Base-by-base conservation (phyloP, 2,329 filamentous ascomycete species). In the Ophiobolus disseminans region DNA sequence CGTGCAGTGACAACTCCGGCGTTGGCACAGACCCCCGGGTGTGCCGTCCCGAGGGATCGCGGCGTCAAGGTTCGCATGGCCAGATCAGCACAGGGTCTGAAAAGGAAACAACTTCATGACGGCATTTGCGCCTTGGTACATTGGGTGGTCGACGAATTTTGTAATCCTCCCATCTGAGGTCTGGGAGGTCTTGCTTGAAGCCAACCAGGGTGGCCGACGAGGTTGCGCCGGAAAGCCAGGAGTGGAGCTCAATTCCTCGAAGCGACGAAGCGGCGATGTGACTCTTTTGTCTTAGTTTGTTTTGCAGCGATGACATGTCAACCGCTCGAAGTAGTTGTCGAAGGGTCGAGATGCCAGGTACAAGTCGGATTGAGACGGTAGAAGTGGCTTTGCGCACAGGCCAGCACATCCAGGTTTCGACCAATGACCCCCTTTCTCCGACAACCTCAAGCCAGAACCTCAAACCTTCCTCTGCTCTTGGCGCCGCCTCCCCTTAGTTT, bases 381-480 rank as follows among this genome's bases (percentile, higher is more conserved):
- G 38, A 32, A n/a, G 40, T 36, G 40, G 46, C 40, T 40, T 4
- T 9, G 20, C 13, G 40, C 32, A 28, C 41, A 5, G 32, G 34
- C 41, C 22, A 16, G 9, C 7, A n/a, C 16, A 14, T 26, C 22
- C 19, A 22, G 32, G 7, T 21, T 20, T 14, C 21, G n/a, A 30
- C 48, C 43, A 52, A 60, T 58, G 42, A 46, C 23, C 13, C 28
- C 23, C 28, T 36, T 23, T 35, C 9, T 23, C 40, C 38, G 35
- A 38, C 36, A 44, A 40, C 26, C 42, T 32, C 38, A 34, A 31
- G 30, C 38, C 43, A n/a, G 23, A 36, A 50, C 42, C 53, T 58
- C 57, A 60, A 58, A 60, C 57, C 39, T 30, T 43, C 52, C 30
- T 45, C 30, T 23, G n/a, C 16, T 34, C 42, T 58, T 54, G 45